phyloP scores from a whole-genome alignment of 805 yeast genomes.

The Priceomyces fermenticarens region DNA sequence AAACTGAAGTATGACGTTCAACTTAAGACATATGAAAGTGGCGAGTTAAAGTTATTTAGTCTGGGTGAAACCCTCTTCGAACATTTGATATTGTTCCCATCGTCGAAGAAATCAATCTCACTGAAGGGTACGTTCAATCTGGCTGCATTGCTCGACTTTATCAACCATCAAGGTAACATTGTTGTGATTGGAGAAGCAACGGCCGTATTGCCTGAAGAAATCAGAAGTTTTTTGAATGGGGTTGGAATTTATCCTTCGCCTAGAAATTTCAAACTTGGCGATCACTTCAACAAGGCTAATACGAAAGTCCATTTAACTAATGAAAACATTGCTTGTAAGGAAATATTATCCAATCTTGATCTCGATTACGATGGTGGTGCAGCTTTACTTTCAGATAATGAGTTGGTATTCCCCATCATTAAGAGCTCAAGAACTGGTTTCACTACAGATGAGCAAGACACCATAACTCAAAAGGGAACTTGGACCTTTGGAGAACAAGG shows the following conservation, averaged over 20 bases:
- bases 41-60: slow-evolving; percentile 18
- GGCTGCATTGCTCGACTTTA: slow-evolving; percentile 52
- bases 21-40: slow-evolving; percentile 22
- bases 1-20: slow-evolving; percentile 13
- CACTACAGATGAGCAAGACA: slow-evolving; percentile 42
- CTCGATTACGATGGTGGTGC: slow-evolving; percentile 49
- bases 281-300: slow-evolving; percentile 52
- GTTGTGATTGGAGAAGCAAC: slow-evolving; percentile 55
- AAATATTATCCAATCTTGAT: slow-evolving; percentile 13
- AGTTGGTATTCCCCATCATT: slow-evolving; percentile 66
- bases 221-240: slow-evolving; percentile 68
- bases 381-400: slow-evolving; percentile 68
- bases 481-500: slow-evolving; percentile 88
- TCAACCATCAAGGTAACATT: slow-evolving; percentile 71
- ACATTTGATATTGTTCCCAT: slow-evolving; percentile 34
- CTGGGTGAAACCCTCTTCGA: slow-evolving; percentile 23
- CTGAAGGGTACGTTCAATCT: slow-evolving; percentile 29
- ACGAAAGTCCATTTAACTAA: slow-evolving; percentile 27
- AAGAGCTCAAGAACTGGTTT: slow-evolving; percentile 64
- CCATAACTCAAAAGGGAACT: slow-evolving; percentile 43
- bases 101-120: slow-evolving; percentile 28
- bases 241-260: slow-evolving; percentile 85
- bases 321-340: slow-evolving; percentile 24
- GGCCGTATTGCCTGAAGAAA: slow-evolving; percentile 32
- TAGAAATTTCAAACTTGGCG: slow-evolving; percentile 59